Evolutionary conservation across 106 monocot genomes (phyloP), one percentile per base, ranked within the genome.

Genomic region (Iris macrosiphon): DNA sequence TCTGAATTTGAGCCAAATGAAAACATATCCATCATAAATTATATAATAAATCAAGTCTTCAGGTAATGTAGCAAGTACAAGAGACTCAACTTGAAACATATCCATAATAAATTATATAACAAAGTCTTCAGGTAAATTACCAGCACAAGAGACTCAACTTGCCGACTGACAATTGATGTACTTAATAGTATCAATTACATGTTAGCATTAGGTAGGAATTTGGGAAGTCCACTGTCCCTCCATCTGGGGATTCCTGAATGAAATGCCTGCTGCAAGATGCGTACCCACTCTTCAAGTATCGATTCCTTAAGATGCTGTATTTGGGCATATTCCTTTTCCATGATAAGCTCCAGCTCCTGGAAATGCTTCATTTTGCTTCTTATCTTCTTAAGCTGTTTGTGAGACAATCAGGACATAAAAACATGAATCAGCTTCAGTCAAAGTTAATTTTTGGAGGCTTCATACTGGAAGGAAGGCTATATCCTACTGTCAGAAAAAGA

Each of bases 291-390:
- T 8, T 75, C 63, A 9, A 82, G 28, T 7, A 72, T 52, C 23
- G 53, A 65, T 37, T 63, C 68, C 55, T 96, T 96, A 25, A 56
- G 31, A 63, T 79, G 70, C 62, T 89, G 82, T 23, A 89, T 51
- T 24, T 66, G 33, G 14, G 23, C 16, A 35, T 79, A 75, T 60
- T 95, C 82, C 45, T 85, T 53, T 52, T 95, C 82, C 95, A 95
- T 85, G 3, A 89, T 85, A 8, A 45, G 45, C 57, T 82, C 79
- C 29, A 79, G 37, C 63, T 85, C 95, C 30, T 64, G 70, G 43
- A 95, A 80, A 71, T 85, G 79, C 67, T 85, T 95, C 59, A 79
- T 79, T 60, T 89, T 96, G 31, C 52, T 71, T 45, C 72, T 67
- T 35, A 96, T 43, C 73, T 96, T 96, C 65, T 59, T 85, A 46